phyloP scores from a whole-genome alignment of 192 early-diverging fungal genomes.

The Diversispora epigaea region DNA sequence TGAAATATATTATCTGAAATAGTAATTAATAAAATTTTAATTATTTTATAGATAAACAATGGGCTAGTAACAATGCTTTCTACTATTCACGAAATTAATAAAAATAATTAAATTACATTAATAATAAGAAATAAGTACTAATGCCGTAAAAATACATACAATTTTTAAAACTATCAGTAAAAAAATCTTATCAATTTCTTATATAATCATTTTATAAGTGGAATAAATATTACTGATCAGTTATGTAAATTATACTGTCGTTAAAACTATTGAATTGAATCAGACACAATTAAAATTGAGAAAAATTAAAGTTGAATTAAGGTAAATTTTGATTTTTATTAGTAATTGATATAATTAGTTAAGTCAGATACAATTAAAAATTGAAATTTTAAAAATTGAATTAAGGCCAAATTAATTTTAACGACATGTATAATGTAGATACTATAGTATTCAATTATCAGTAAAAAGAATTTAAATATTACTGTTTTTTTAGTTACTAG shows the following conservation, averaged over 20 bases:
- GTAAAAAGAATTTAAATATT: constrained; percentile 24
- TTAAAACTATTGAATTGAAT: no score
- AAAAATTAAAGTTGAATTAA: no score
- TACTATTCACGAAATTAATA: constrained; percentile 27
- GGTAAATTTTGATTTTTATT: no score
- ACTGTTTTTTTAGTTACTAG: constrained; percentile 26
- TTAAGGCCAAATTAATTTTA: no score
- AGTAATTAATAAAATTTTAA: constrained; percentile 25
- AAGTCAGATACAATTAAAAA: no score
- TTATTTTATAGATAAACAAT: constrained; percentile 33
- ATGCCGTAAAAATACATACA: background rate
- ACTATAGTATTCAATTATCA: constrained; percentile 27
- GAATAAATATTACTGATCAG: constrained; percentile 33
- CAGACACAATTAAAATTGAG: no score
- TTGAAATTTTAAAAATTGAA: no score
- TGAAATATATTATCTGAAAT: constrained; percentile 30
- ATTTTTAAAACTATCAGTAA: constrained; percentile 17
- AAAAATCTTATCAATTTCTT: constrained; percentile 22
- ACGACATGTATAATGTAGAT: no score
- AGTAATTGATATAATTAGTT: no score
- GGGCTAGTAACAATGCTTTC: constrained; percentile 30
- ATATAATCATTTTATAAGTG: constrained; percentile 27
- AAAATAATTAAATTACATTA: background rate
- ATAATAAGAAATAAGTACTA: constrained; percentile 30
- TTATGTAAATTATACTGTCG: no score